phyloP scores from a whole-genome alignment of 1,284 basidiomycete species.

The Bothia castanella region DNA sequence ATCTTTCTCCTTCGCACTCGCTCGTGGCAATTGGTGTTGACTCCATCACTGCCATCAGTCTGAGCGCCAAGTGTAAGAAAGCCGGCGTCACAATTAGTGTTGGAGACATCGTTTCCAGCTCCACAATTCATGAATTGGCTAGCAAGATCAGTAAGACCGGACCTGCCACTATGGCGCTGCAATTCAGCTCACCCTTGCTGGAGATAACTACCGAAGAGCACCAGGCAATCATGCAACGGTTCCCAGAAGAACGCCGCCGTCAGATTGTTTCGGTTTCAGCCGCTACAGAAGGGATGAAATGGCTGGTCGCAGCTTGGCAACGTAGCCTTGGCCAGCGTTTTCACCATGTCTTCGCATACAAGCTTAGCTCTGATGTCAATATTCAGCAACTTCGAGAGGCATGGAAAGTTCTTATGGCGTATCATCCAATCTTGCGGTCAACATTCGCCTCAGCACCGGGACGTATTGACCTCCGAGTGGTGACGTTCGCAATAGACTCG shows the following conservation, averaged over 20 bases:
- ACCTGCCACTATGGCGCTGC: constrained; percentile 1
- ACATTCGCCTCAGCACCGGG: constrained; percentile 38
- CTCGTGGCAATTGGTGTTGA: constrained; percentile 47
- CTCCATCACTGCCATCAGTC: constrained; percentile 50
- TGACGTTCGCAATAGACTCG: constrained; percentile 35
- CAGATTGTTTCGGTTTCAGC: constrained; percentile 11
- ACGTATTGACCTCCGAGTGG: constrained; percentile 34
- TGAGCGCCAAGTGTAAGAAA: constrained; percentile 39
- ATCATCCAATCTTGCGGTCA: constrained; percentile 43
- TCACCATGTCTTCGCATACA: constrained; percentile 45
- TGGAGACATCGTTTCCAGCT: constrained; percentile 41
- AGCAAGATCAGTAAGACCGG: constrained; percentile 12
- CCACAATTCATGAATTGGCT: constrained; percentile 38
- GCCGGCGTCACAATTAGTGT: constrained; percentile 37
- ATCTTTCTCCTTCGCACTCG: constrained; percentile 33
- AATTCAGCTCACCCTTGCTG: background rate
- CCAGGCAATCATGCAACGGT: constrained; percentile 13
- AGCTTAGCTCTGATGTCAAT: constrained; percentile 34
- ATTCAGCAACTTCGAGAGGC: constrained; percentile 31
- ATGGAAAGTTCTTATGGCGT: constrained; percentile 38
- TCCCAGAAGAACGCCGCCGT: constrained; percentile 11
- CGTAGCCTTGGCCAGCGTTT: constrained; percentile 40
- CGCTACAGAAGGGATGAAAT: constrained; percentile 24
- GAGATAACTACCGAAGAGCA: constrained; percentile 16
- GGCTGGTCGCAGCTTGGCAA: constrained; percentile 46